These are phyloP conservation scores for Acer yangbiense DNA, from an alignment of 345 rosid species.

Conservation along the genomic window DNA sequence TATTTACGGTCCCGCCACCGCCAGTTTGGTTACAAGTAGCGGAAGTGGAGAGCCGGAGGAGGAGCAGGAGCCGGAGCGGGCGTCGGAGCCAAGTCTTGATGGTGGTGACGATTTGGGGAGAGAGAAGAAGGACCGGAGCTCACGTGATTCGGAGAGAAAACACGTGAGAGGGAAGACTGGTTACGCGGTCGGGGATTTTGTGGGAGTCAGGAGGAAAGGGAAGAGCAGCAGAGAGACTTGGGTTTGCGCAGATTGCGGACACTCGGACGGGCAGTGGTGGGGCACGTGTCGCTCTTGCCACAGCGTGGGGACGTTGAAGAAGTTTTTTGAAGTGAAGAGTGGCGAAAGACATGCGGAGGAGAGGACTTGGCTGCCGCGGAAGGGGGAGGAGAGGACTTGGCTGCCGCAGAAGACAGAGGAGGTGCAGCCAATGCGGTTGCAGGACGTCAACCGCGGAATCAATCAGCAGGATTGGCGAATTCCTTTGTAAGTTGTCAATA, in stretches of 20 bases:
- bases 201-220: constrained; percentile 50
- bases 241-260: constrained; percentile 84
- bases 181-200: constrained; percentile 27
- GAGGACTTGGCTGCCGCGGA: constrained; percentile 69
- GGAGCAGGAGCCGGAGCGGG: too few species aligned
- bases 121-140: constrained; percentile 20
- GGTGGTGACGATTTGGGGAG: constrained; percentile 19
- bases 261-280: constrained; percentile 90
- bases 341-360: constrained; percentile 26
- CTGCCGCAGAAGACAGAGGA: constrained; percentile 50
- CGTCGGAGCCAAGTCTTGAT: constrained; percentile 10
- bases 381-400: constrained; percentile 58
- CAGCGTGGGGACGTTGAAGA: constrained; percentile 59
- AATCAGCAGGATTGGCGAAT: constrained; percentile 65
- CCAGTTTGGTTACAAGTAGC: background rate
- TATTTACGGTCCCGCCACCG: constrained; percentile 28
- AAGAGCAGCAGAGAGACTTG: constrained; percentile 44
- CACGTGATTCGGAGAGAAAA: constrained; percentile 4
- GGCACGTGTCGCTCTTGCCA: constrained; percentile 67
- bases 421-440: constrained; percentile 53
- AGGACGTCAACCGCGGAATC: constrained; percentile 60
- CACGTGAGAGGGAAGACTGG: constrained; percentile 21
- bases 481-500: constrained; percentile 51
- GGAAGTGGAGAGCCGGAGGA: background rate
- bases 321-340: constrained; percentile 37